Base-by-base conservation (phyloP, 23 red algal genomes). In the Gracilaria gracilis region DNA sequence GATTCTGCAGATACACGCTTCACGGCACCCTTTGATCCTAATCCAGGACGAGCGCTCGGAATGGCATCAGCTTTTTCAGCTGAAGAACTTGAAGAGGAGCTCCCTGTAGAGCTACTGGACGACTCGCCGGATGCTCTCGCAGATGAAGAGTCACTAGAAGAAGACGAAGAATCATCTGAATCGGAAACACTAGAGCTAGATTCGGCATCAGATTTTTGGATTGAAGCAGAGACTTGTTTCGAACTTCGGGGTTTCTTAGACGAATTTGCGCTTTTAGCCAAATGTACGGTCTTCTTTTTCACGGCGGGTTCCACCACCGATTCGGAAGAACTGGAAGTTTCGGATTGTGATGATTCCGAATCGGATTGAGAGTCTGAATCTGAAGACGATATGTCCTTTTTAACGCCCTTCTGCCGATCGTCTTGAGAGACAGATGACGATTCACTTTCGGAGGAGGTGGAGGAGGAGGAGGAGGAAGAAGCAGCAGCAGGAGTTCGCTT, bases 61-160 rank as follows among this genome's bases (percentile, higher is more conserved):
- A 40, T 44, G 5, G 9, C 33, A 42, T 40, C 67, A n/a, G 59
- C 29, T 62, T 73, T 35, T 16, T 37, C 35, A 73, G 67, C 33
- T 44, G 67, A 37, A 44, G 67, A 73, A 73, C 15, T 44, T 73
- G 67, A 73, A 42, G 67, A 73, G 12, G 67, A 29, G 62, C 62
- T 67, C 20, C 2, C 17, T 15, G 2, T 15, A 13, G 62, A 33
- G 20, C 33, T 67, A 11, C 11, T 31, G 27, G 62, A 67, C 2
- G 62, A 67, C 16, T 37, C 33, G 17, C 20, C 23, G 21, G 67
- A 73, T 37, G 34, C 65, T 35, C 12, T 13, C 29, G 5, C 17
- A 37, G 65, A 35, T 73, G 67, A 73, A 39, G 33, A 17, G 15
- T 1, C 35, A 29, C 35, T 37, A 40, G 67, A 73, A 23, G 33